Evolutionary conservation across 345 rosid genomes (phyloP).

Genomic region (Barbarea vulgaris): DNA sequence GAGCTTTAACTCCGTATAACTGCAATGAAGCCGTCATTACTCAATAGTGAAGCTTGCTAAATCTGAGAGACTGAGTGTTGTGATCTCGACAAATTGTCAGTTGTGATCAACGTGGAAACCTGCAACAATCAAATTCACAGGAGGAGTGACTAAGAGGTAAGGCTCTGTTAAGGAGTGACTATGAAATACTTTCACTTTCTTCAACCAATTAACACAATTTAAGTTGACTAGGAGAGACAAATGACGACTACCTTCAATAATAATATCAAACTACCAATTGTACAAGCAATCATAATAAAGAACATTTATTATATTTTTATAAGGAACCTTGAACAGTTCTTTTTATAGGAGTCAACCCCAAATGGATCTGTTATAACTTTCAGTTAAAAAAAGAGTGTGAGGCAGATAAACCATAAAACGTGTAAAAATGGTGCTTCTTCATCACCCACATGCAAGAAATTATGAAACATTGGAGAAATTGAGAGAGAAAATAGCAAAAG

Average conservation of each 20-base stretch:
- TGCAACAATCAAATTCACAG: constrained; percentile 17
- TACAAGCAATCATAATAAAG: not conserved
- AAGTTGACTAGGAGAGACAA: constrained; percentile 13
- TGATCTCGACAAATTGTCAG: constrained; percentile 37
- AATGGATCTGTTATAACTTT: constrained; percentile 8
- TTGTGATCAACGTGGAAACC: constrained; percentile 14
- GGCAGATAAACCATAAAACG: not conserved
- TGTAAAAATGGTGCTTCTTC: not conserved
- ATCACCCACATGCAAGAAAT: constrained; percentile 13
- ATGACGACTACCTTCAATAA: not conserved
- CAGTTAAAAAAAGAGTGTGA: not conserved
- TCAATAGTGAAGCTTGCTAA: constrained; percentile 15
- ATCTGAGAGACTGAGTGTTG: constrained; percentile 21
- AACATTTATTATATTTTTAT: not conserved
- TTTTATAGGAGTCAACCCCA: constrained; percentile 6
- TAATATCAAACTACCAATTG: not conserved
- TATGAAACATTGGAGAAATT: not conserved
- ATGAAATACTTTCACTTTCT: not conserved
- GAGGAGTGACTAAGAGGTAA: not conserved
- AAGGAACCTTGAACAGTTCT: not conserved
- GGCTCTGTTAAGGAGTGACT: not conserved
- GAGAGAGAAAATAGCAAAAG: constrained; percentile 1
- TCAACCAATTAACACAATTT: not conserved
- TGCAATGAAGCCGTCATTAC: constrained; percentile 36
- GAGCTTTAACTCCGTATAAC: constrained; percentile 41